Conservation (phyloP, 345 rosid species). For the Eucalyptus pauciflora region DNA sequence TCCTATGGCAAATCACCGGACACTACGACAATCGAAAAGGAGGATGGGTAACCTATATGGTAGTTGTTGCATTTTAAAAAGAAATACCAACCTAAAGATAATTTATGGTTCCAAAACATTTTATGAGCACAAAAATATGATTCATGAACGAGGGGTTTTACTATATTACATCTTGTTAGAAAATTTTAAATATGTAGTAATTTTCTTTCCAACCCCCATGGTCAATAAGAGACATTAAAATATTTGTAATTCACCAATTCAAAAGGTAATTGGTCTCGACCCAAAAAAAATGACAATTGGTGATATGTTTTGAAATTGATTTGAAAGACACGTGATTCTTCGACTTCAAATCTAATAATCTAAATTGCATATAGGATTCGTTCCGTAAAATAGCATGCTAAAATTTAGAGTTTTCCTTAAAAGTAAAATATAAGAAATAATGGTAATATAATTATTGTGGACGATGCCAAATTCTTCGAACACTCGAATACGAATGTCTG, state of each 20-base stretch:
- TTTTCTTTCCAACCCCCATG: neutral
- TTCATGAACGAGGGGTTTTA: neutral
- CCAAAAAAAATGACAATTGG: neutral
- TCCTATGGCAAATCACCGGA: neutral
- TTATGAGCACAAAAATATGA: neutral
- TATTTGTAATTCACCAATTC: neutral
- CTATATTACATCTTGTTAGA: neutral
- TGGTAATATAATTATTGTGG: neutral
- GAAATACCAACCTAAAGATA: neutral
- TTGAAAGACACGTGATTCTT: rapidly evolving
- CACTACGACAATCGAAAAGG: neutral
- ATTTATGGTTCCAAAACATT: neutral
- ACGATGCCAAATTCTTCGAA: neutral
- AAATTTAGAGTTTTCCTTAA: neutral
- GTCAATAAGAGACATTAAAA: neutral
- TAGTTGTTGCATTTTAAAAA: neutral
- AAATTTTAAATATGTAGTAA: neutral
- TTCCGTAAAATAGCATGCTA: rapidly evolving
- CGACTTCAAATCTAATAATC: neutral
- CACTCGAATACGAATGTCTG: neutral
- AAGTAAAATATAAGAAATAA: neutral
- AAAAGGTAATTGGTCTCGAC: neutral
- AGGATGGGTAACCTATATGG: neutral
- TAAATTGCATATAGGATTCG: no score
- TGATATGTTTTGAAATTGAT: neutral